Percentiles rank a stretch among this genome's conserved stretches.
These are phyloP conservation scores for Scytalidium lignicola DNA, from an alignment of 2,329 filamentous ascomycete genomes.

Conservation along the genomic window DNA sequence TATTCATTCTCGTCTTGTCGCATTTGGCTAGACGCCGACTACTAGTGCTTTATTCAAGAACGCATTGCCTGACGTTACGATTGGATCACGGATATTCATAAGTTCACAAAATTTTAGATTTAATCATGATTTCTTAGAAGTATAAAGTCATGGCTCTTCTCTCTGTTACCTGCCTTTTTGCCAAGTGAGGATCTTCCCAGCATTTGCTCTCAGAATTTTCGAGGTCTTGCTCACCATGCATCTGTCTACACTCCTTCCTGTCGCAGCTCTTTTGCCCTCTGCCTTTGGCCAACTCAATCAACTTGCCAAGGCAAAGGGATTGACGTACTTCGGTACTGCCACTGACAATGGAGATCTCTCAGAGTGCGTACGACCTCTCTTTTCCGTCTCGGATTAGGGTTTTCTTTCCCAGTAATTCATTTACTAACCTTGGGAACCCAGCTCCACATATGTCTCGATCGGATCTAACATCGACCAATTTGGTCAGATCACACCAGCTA, in stretches of 20 bases:
- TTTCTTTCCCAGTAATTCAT: no score
- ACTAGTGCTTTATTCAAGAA: not conserved
- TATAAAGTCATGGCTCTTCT: not conserved
- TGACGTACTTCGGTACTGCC: constrained; percentile 52
- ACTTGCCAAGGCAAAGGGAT: constrained; percentile 50
- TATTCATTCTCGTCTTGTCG: not conserved
- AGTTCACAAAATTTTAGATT: not conserved
- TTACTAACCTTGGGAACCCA: constrained; percentile 32
- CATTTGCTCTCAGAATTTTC: not conserved
- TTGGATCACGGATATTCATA: not conserved
- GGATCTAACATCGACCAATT: constrained; percentile 53
- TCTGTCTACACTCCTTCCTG: constrained; percentile 1
- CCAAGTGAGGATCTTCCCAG: not conserved
- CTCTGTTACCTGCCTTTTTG: not conserved
- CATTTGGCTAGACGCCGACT: not conserved
- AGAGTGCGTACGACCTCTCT: constrained; percentile 2
- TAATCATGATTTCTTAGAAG: not conserved
- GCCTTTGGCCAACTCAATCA: constrained; percentile 14
- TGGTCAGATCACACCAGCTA: constrained; percentile 60
- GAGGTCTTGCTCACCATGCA: not conserved
- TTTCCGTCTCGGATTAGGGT: no score
- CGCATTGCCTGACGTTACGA: not conserved
- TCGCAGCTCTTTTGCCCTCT: constrained; percentile 8
- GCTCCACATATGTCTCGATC: constrained; percentile 47
- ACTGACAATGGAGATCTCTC: constrained; percentile 51